Base-by-base conservation (phyloP, 345 rosid genomes). In the Rhodomyrtus tomentosa region DNA sequence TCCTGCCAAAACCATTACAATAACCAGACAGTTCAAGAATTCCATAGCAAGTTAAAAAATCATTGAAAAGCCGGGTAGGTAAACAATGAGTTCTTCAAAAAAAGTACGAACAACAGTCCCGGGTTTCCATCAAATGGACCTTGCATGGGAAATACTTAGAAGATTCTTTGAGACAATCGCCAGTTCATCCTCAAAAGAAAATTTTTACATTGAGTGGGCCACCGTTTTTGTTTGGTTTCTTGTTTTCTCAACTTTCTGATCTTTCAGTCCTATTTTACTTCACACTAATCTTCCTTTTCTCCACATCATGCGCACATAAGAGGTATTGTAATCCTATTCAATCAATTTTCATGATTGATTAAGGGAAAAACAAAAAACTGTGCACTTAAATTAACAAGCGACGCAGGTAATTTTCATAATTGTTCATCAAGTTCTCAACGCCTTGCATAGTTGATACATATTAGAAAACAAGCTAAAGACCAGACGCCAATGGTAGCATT, bases 1-100 rank as follows among this genome's bases (percentile, higher is more conserved):
- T 79, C 98, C 99, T 94, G 92, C 83, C n/a, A 73, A 83, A 85
- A 21, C 59, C 51, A 55, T 29, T 18, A 45, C 74, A 50, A 81
- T 25, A 68, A 68, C 45, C 76, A 36, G 76, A 68, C 24, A 18
- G 45, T 68, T 32, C 42, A 68, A 32, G 24, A 32, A 36, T 32
- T 68, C 76, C 24, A 32, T 36, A 32, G 5, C 3, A 36, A 68
- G 25, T 18, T 18, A 62, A 32, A 62, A 42, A 32, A 29, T 16
- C 5, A 5, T 62, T 62, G 74, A 16, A 62, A 29, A 62, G 40
- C 74, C 29, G 11, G 40, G 74, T 32, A 62, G 22, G 36, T 62
- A 62, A 68, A 68, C 4, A 24, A 68, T 36, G 45, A 68, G 32
- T 18, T 36, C 24, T 32, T 36, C 1, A 68, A 24, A 68, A 68